Conservation (phyloP, 2,329 filamentous ascomycete species). For the Diaporthe capsici region DNA sequence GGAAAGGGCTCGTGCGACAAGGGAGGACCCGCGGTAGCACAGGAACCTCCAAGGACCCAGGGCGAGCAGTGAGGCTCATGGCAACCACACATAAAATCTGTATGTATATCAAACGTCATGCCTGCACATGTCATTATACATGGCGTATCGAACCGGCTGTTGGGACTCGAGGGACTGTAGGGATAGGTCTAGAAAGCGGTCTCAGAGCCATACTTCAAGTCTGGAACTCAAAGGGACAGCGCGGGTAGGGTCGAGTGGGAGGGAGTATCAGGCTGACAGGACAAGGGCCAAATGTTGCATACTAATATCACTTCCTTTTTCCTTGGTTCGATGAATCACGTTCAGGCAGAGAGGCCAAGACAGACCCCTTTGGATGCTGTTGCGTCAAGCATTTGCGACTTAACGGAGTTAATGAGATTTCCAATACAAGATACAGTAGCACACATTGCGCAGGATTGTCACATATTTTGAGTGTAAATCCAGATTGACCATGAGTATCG, state of each 20-base stretch:
- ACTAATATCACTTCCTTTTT: constrained; percentile 39
- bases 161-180: neutral
- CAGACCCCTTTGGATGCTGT: neutral
- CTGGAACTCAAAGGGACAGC: neutral
- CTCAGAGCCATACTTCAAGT: constrained; percentile 3
- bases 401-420: constrained; percentile 1
- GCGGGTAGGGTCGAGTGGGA: constrained; percentile 9
- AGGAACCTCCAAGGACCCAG: neutral
- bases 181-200: neutral
- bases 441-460: neutral
- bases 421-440: neutral
- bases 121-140: constrained; percentile 37
- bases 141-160: constrained; percentile 20
- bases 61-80: constrained; percentile 5
- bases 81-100: constrained; percentile 36
- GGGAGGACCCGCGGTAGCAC: constrained; percentile 3
- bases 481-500: constrained; percentile 19
- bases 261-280: constrained; percentile 25
- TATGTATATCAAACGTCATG: constrained; percentile 38
- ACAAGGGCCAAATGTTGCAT: constrained; percentile 34
- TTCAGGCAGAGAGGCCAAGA: neutral
- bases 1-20: constrained; percentile 36
- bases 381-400: constrained; percentile 30
- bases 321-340: constrained; percentile 26
- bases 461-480: neutral